Conservation (phyloP, 257 asterid genomes). For the Lantana camara region DNA sequence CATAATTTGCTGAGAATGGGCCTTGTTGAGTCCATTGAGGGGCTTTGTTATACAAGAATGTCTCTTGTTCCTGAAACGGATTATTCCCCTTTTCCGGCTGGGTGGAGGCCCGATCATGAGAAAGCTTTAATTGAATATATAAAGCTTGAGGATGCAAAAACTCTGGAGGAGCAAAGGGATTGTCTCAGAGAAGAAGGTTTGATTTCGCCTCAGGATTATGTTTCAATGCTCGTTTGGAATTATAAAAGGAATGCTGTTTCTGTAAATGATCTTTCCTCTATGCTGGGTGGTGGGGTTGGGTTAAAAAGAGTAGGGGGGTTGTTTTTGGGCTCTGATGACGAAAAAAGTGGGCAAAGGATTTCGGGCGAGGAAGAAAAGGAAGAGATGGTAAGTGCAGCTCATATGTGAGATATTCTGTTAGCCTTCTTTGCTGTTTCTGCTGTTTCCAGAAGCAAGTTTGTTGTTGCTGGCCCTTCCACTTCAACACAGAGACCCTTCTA, state of each 20-base stretch:
- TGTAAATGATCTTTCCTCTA: constrained; percentile 48
- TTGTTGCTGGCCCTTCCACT: too few relatives aligned
- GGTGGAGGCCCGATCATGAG: constrained; percentile 96
- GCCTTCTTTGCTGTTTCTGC: too few relatives aligned
- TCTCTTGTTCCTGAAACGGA: constrained; percentile 97
- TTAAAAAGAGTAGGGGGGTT: constrained; percentile 37
- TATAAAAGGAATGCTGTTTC: constrained; percentile 75
- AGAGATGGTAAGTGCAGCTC: constrained; percentile 47
- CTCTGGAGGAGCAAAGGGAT: constrained; percentile 71
- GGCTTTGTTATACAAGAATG: constrained; percentile 89
- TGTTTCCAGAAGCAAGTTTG: too few relatives aligned
- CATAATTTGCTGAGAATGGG: constrained; percentile 95
- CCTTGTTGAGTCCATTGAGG: constrained; percentile 90
- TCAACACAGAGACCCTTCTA: too few relatives aligned
- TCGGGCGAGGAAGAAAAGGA: constrained; percentile 52
- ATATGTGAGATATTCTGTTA: constrained; percentile 39
- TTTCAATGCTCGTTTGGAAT: constrained; percentile 97
- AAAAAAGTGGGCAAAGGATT: constrained; percentile 28
- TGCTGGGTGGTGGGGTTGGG: constrained; percentile 32
- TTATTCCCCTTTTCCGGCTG: constrained; percentile 79
- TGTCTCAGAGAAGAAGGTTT: constrained; percentile 80
- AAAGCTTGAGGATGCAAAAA: constrained; percentile 64
- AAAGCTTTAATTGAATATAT: constrained; percentile 84
- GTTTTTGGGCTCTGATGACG: constrained; percentile 50
- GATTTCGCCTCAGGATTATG: constrained; percentile 90